Evolutionary conservation across 208 protist species (phyloP).

Genomic region (Trypanosomatidae sp.): DNA sequence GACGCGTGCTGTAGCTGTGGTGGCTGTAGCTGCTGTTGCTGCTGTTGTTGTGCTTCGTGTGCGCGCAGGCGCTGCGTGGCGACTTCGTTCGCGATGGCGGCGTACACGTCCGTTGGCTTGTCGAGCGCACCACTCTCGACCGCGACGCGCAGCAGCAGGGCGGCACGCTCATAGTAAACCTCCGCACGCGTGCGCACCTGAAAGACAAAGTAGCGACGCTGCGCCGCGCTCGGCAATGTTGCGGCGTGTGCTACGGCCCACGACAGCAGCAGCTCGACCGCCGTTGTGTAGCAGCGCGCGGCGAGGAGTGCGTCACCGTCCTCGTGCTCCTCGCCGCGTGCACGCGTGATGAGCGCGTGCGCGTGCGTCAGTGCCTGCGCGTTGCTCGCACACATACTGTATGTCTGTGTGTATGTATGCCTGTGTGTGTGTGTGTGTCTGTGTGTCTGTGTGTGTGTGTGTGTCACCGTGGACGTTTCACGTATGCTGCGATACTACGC

Average conservation of each 20-base stretch:
- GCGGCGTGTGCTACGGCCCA: constrained; percentile 16
- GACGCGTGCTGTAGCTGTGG: no score
- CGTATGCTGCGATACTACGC: no score
- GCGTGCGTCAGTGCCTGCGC: constrained; percentile 24
- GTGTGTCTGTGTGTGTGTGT: background rate
- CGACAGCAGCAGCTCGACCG: constrained; percentile 54
- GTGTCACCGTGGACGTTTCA: no score
- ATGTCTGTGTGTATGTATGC: background rate
- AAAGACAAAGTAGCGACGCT: constrained; percentile 52
- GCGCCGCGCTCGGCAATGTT: constrained; percentile 10
- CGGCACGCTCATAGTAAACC: constrained; percentile 53
- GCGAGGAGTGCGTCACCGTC: constrained; percentile 63
- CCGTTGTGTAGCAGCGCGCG: constrained; percentile 48
- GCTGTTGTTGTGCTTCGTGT: constrained; percentile 1
- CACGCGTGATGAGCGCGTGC: constrained; percentile 30
- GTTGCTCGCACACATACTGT: background rate
- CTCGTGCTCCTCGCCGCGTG: constrained; percentile 44
- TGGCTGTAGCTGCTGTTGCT: background rate
- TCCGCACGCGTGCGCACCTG: constrained; percentile 43
- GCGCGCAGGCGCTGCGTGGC: no score
- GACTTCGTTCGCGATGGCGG: no score
- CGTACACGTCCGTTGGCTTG: constrained; percentile 16
- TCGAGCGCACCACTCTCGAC: constrained; percentile 37
- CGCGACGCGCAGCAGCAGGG: constrained; percentile 50
- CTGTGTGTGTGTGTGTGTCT: background rate